Percentiles rank a stretch among this genome's conserved stretches.
Conservation (phyloP, 768 basidiomycete genomes). For the Trametes villosa region DNA sequence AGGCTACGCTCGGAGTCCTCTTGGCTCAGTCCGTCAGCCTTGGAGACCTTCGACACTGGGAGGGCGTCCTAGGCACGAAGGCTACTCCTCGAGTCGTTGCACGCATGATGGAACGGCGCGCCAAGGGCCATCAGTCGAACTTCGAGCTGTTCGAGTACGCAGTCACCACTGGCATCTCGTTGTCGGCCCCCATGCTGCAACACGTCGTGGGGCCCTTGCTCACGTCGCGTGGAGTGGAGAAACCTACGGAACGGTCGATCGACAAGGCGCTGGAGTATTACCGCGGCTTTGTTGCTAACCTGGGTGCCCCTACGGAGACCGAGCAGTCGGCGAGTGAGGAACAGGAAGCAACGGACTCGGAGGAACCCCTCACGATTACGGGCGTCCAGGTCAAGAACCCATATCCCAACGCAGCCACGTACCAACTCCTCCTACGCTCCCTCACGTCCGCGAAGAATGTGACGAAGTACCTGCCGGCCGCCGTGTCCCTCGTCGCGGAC, state of each 20-base stretch:
- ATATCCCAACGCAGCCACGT: slow-evolving; percentile 52
- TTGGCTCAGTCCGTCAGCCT: slow-evolving; percentile 46
- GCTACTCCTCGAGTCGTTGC: slow-evolving; percentile 56
- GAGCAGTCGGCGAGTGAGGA: not conserved
- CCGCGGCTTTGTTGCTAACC: slow-evolving; percentile 43
- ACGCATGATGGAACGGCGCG: slow-evolving; percentile 49
- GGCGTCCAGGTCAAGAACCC: not conserved
- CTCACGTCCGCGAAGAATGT: slow-evolving; percentile 45
- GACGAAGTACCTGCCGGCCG: slow-evolving; percentile 52
- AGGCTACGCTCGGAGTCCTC: slow-evolving; percentile 44
- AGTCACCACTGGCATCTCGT: slow-evolving; percentile 46
- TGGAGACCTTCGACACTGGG: slow-evolving; percentile 47
- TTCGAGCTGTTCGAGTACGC: slow-evolving; percentile 54
- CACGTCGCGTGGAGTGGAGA: slow-evolving; percentile 36
- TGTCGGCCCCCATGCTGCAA: slow-evolving; percentile 55
- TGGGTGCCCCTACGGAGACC: not conserved
- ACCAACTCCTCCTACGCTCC: slow-evolving; percentile 45
- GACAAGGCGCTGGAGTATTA: slow-evolving; percentile 61
- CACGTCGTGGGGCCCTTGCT: slow-evolving; percentile 59
- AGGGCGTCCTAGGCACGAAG: slow-evolving; percentile 44
- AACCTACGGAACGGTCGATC: slow-evolving; percentile 47
- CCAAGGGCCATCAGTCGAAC: slow-evolving; percentile 39
- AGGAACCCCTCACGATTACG: not conserved
- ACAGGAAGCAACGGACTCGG: no score
- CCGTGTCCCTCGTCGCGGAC: slow-evolving; percentile 61